Percentiles rank a stretch among this genome's conserved stretches.
phyloP scores from a whole-genome alignment of 805 yeast species.

The Metschnikowia cubensis region DNA sequence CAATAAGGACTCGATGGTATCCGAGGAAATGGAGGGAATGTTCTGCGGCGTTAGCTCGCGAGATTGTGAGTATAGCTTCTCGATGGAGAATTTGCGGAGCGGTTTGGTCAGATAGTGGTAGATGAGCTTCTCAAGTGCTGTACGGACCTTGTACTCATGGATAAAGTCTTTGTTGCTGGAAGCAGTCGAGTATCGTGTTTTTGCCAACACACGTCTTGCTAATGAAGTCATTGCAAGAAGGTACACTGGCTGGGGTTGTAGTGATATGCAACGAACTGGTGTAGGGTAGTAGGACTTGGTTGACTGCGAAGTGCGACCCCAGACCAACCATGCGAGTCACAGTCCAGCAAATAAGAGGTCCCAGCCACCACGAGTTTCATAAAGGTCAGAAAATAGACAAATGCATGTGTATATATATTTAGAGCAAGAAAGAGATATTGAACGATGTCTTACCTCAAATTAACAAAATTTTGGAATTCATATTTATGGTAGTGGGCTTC shows the following conservation, averaged over 20 bases:
- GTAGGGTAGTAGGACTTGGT: neutral
- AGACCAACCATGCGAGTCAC: neutral
- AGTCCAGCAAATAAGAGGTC: neutral
- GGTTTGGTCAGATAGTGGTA: conserved; percentile 51
- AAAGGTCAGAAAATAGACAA: neutral
- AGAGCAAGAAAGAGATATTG: no score
- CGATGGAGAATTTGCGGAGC: conserved; percentile 51
- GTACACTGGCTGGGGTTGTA: neutral
- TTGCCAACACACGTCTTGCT: neutral
- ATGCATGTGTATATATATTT: no score
- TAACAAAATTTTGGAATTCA: no score
- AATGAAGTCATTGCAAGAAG: neutral
- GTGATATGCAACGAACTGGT: neutral
- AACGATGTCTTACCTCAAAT: no score
- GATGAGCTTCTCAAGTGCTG: conserved; percentile 56
- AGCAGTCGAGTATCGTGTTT: neutral
- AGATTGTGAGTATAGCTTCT: conserved; percentile 43
- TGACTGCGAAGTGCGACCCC: neutral
- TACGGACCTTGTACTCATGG: conserved; percentile 53
- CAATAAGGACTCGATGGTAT: conserved; percentile 54
- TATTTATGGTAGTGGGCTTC: no score
- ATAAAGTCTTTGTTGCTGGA: conserved; percentile 29
- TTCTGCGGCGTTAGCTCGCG: conserved; percentile 35
- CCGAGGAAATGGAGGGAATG: conserved; percentile 44
- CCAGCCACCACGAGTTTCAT: no score